phyloP scores from a whole-genome alignment of 1,284 basidiomycete genomes.

The Vanrija sp. region DNA sequence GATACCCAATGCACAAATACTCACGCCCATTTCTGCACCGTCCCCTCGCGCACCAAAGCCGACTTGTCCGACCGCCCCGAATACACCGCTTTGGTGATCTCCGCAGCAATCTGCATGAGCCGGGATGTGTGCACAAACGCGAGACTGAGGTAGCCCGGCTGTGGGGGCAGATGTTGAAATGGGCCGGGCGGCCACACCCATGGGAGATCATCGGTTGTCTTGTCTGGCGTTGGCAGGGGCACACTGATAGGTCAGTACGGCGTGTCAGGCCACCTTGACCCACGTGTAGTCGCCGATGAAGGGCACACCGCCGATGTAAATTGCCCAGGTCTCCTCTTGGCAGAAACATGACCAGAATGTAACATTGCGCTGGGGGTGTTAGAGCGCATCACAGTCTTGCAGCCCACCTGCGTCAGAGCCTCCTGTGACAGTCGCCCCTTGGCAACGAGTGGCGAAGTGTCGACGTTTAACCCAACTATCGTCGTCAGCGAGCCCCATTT shows the following conservation, averaged over 20 bases:
- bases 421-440: slow-evolving; percentile 20
- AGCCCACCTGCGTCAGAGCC: neutral
- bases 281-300: slow-evolving; percentile 23
- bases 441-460: slow-evolving; percentile 17
- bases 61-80: slow-evolving; percentile 3
- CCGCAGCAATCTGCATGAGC: slow-evolving; percentile 5
- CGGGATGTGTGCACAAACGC: slow-evolving; percentile 8
- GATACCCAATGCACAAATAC: neutral
- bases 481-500: neutral
- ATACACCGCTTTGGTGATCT: slow-evolving; percentile 10
- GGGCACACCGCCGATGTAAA: slow-evolving; percentile 29
- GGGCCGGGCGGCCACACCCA: slow-evolving; percentile 22
- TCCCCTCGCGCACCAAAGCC: slow-evolving; percentile 5
- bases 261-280: neutral
- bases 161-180: neutral
- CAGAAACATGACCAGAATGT: slow-evolving; percentile 32
- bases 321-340: slow-evolving; percentile 31
- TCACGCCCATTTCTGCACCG: slow-evolving; percentile 1
- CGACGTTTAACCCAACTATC: slow-evolving; percentile 28
- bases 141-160: slow-evolving; percentile 8
- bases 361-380: slow-evolving; percentile 16
- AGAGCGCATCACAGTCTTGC: too few species aligned
- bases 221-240: slow-evolving; percentile 17
- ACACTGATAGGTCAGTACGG: slow-evolving; percentile 9
- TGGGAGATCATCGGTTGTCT: slow-evolving; percentile 16